Evolutionary conservation across 1,284 basidiomycete species (phyloP).

Genomic region (Ganoderma multipileum): DNA sequence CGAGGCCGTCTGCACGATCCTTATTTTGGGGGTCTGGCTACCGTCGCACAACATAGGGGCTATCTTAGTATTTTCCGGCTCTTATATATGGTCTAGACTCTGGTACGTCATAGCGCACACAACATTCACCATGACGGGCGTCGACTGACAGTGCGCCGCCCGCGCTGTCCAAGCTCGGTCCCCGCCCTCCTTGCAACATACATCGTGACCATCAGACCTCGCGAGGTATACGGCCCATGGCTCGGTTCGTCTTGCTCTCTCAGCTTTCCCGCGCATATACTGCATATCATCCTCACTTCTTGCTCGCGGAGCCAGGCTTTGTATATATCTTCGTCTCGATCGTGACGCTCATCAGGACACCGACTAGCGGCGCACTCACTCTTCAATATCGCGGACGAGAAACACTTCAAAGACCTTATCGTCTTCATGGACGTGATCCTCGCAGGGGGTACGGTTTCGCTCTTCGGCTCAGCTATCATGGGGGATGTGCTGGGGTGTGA

Average conservation of each 20-base stretch:
- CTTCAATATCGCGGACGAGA: constrained; percentile 32
- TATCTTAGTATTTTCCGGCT: constrained; percentile 27
- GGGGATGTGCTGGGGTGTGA: neutral
- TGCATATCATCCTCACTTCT: too few species aligned
- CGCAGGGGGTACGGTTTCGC: constrained; percentile 23
- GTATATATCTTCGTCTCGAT: constrained; percentile 23
- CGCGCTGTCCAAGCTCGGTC: constrained; percentile 21
- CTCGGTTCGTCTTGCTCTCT: constrained; percentile 29
- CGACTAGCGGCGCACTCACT: constrained; percentile 43
- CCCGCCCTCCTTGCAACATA: constrained; percentile 28
- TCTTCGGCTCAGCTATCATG: constrained; percentile 49
- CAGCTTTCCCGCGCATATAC: too few species aligned
- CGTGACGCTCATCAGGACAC: constrained; percentile 26
- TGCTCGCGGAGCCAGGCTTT: too few species aligned
- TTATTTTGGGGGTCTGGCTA: constrained; percentile 25
- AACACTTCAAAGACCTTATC: constrained; percentile 41
- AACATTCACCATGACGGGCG: neutral
- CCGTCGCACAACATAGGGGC: constrained; percentile 22
- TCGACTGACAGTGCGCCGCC: too few species aligned
- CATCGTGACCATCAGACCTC: constrained; percentile 28
- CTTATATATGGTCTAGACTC: constrained; percentile 28
- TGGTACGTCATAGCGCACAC: neutral
- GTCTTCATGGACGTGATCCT: constrained; percentile 39
- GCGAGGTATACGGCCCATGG: constrained; percentile 28
- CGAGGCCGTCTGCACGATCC: constrained; percentile 20